A percentile compares a stretch with the other conserved stretches of the same genome.
Conservation (phyloP, 2,329 filamentous ascomycete species). For the Ophiostoma australiae region DNA sequence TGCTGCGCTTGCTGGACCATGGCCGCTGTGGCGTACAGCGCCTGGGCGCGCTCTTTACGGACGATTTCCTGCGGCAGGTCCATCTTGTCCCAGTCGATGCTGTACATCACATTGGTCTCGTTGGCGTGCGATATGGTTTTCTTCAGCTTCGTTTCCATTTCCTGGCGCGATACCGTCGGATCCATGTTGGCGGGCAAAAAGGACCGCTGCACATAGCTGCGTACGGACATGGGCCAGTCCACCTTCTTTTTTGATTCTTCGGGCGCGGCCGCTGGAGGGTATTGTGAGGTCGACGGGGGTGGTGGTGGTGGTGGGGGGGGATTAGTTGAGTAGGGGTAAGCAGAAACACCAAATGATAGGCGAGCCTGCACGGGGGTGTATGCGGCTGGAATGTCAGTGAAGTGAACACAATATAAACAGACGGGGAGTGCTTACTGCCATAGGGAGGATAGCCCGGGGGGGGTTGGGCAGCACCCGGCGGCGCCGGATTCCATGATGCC, state of each 20-base stretch:
- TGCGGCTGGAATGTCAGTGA: constrained; percentile 30
- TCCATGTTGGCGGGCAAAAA: constrained; percentile 72
- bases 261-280: background rate
- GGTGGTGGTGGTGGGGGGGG: constrained; percentile 30
- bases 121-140: constrained; percentile 78
- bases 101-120: constrained; percentile 64
- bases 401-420: background rate
- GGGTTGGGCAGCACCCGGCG: constrained; percentile 32
- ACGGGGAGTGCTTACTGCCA: constrained; percentile 20
- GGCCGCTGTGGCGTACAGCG: constrained; percentile 23
- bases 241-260: constrained; percentile 50
- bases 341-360: constrained; percentile 33
- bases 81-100: constrained; percentile 76
- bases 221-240: constrained; percentile 77
- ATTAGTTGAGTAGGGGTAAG: constrained; percentile 29
- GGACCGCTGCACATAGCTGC: constrained; percentile 81
- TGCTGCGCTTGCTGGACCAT: constrained; percentile 19
- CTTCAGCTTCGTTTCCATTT: constrained; percentile 82
- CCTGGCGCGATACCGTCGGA: constrained; percentile 55
- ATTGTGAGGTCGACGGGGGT: constrained; percentile 10
- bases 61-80: constrained; percentile 83
- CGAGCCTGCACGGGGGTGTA: constrained; percentile 44
- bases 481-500: constrained; percentile 25
- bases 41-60: constrained; percentile 56
- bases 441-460: constrained; percentile 25